Percentiles rank a stretch among this genome's conserved stretches.
phyloP scores from a whole-genome alignment of 805 yeast species.

The Metschnikowia gelsemii region DNA sequence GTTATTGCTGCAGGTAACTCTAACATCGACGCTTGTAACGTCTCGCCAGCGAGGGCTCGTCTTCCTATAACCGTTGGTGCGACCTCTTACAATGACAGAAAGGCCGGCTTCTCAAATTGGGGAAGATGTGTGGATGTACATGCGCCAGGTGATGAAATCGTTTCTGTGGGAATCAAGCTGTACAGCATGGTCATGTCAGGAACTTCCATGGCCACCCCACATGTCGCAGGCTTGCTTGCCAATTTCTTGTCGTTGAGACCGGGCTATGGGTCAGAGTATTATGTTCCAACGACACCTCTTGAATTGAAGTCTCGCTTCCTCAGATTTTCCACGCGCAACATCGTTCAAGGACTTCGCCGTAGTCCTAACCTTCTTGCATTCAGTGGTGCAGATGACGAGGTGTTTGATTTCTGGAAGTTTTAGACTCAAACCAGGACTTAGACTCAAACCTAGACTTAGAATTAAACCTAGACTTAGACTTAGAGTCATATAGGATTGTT shows the following conservation, averaged over 20 bases:
- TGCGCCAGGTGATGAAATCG: conserved; percentile 91
- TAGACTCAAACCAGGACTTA: too few species aligned
- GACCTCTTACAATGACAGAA: conserved; percentile 76
- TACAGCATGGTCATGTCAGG: conserved; percentile 48
- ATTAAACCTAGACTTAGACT: too few species aligned
- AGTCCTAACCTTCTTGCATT: conserved; percentile 61
- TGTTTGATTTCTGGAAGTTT: too few species aligned
- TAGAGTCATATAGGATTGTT: too few species aligned
- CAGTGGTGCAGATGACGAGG: conserved; percentile 24
- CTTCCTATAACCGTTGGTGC: conserved; percentile 94
- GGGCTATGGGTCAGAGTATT: conserved; percentile 15
- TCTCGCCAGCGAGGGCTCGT: conserved; percentile 86
- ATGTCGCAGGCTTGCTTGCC: conserved; percentile 63
- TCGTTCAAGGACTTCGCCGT: conserved; percentile 47
- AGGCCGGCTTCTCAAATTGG: conserved; percentile 93
- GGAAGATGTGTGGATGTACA: conserved; percentile 94
- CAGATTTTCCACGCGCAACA: conserved; percentile 45
- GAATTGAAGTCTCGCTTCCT: conserved; percentile 44
- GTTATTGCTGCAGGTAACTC: conserved; percentile 98
- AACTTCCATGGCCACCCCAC: conserved; percentile 80
- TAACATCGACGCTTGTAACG: conserved; percentile 86
- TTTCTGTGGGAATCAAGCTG: conserved; percentile 42
- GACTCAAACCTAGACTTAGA: too few species aligned
- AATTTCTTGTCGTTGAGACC: conserved; percentile 39
- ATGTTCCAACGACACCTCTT: conserved; percentile 41